Evolutionary conservation across 768 basidiomycete species (phyloP).

Genomic region (Psilocybe tampanensis): DNA sequence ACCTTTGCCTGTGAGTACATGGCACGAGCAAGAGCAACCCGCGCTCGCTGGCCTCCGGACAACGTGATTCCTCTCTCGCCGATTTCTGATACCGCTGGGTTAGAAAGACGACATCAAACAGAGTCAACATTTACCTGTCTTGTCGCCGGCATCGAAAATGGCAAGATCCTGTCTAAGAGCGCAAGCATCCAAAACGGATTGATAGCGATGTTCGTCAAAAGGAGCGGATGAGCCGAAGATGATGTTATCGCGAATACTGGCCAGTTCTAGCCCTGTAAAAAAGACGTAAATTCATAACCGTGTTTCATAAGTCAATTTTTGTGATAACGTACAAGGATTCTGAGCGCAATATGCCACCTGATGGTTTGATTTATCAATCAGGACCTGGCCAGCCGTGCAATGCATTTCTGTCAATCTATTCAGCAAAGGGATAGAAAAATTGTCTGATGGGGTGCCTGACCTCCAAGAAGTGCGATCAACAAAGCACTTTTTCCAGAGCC

Average conservation of each 20-base stretch:
- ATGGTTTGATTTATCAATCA: slow-evolving; percentile 57
- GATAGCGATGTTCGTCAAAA: slow-evolving; percentile 65
- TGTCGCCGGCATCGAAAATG: slow-evolving; percentile 74
- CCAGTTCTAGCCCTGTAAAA: slow-evolving; percentile 70
- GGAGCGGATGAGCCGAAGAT: slow-evolving; percentile 66
- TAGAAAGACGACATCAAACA: not conserved
- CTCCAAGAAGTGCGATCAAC: slow-evolving; percentile 66
- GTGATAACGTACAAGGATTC: slow-evolving; percentile 49
- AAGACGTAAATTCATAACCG: not conserved
- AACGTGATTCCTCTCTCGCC: slow-evolving; percentile 81
- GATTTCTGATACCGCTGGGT: slow-evolving; percentile 47
- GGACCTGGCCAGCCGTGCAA: slow-evolving; percentile 53
- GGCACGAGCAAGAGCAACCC: slow-evolving; percentile 77
- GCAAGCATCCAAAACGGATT: slow-evolving; percentile 72
- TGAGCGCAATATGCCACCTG: slow-evolving; percentile 72
- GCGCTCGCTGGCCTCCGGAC: slow-evolving; percentile 75
- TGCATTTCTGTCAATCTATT: slow-evolving; percentile 53
- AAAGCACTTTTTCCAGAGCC: slow-evolving; percentile 73
- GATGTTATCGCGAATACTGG: slow-evolving; percentile 82
- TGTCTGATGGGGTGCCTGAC: slow-evolving; percentile 31
- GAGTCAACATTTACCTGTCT: slow-evolving; percentile 53
- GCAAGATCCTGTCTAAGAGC: slow-evolving; percentile 71
- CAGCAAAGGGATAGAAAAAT: not conserved
- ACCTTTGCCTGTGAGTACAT: slow-evolving; percentile 74
- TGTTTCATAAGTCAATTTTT: not conserved